Evolutionary conservation across 2,329 filamentous ascomycete species (phyloP).

Genomic region (Phialocephala sp.): DNA sequence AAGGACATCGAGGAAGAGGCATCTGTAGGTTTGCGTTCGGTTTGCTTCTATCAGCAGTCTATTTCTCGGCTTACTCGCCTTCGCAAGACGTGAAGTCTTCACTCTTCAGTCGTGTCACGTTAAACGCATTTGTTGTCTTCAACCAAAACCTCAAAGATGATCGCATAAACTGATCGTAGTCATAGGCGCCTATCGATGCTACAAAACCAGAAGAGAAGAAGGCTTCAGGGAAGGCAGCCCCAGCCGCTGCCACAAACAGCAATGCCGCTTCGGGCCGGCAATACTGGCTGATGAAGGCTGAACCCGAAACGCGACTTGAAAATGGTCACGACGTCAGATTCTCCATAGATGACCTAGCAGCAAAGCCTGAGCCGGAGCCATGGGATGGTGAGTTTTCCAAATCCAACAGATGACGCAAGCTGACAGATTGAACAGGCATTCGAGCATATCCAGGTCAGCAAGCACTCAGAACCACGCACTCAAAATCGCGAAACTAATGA

Average conservation of each 20-base stretch:
- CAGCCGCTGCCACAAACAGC: conserved; percentile 13
- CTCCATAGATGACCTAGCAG: conserved; percentile 87
- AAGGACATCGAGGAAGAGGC: conserved; percentile 10
- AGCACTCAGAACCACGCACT: not conserved
- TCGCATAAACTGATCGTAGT: not conserved
- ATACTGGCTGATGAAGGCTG: conserved; percentile 86
- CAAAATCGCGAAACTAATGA: not conserved
- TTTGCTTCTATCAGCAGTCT: not conserved
- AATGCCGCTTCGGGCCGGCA: conserved; percentile 42
- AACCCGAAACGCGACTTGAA: conserved; percentile 85
- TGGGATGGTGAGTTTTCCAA: conserved; percentile 77
- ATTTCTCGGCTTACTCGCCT: not conserved
- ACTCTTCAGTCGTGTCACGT: not conserved
- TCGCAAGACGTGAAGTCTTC: not conserved
- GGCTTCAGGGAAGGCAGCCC: conserved; percentile 18
- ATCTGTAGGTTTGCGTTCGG: not conserved
- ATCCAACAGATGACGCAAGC: conserved; percentile 13
- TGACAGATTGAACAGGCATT: conserved; percentile 47
- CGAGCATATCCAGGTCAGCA: conserved; percentile 53
- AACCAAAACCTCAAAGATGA: not conserved
- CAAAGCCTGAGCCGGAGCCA: conserved; percentile 76
- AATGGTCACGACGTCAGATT: conserved; percentile 90
- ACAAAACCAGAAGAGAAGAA: conserved; percentile 15
- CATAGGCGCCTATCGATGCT: conserved; percentile 14
- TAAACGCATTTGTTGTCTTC: not conserved